Base-by-base conservation (phyloP, 2,329 filamentous ascomycete genomes). In the Aspergillus phoenicis region DNA sequence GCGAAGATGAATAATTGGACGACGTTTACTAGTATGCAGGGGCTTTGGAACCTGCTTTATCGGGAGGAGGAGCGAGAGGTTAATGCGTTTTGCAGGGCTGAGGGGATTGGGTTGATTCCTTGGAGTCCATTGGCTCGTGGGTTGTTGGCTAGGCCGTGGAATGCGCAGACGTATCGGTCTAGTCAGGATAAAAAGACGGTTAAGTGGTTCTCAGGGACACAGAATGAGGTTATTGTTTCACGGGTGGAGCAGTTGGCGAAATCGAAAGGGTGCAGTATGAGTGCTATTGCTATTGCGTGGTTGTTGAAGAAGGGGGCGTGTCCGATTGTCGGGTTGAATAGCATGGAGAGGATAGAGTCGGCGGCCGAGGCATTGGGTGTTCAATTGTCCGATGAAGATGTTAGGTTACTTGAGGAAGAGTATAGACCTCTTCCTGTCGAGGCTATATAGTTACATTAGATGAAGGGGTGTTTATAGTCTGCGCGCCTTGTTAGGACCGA, bases 1-100 rank as follows among this genome's bases (percentile, higher is more conserved):
- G 85, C 85, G 4, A 81, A 84, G 66, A 80, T 79, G 69, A 71
- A 84, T 48, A 79, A 82, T 13, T 87, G 84, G 85, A 84, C 82
- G 22, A 83, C 85, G 66, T 87, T 87, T 66, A 76, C 85, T 51
- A 80, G 76, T 6, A 87, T 87, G 84, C 85, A 87, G 52, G 66
- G 68, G 15, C 57, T 64, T 2, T 66, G 69, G 20, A 68, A 64
- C 39, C 52, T 71, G 13, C 17, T 65, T 0, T 64, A 68, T 17
- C 64, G 69, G 7, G 69, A 71, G 47, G 69, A 70, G 47, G 68
- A 71, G 57, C 67, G 67, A 2, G 68, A 71, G 13, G 61, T 69
- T 48, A 66, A 66, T 28, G 62, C 60, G 2, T 71, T 66, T 24
- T 71, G 69, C 38, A 62, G 62, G 1, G 64, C 64, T 3, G 60